Evolutionary conservation across 73 alveolate genomes (phyloP).

Genomic region (Tetrahymena borealis): DNA sequence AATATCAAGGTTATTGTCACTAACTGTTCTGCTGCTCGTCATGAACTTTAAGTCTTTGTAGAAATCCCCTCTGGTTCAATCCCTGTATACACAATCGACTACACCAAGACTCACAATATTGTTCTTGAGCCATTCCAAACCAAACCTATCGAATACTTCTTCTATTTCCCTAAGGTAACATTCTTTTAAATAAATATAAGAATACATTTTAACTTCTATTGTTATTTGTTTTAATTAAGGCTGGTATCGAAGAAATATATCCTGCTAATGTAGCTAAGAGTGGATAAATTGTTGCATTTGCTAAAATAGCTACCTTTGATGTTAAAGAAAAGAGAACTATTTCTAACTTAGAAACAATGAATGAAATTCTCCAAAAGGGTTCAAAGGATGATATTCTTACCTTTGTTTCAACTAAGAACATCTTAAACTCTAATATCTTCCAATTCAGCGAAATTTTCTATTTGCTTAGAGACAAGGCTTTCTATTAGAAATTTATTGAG

Average conservation of each 20-base stretch:
- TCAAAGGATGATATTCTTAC: conserved; percentile 52
- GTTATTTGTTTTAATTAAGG: not conserved
- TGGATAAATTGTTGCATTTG: conserved; percentile 69
- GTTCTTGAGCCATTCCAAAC: conserved; percentile 71
- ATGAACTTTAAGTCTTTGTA: conserved; percentile 63
- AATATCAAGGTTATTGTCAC: conserved; percentile 57
- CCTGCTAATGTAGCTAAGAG: conserved; percentile 76
- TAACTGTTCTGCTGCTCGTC: conserved; percentile 65
- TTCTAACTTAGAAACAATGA: conserved; percentile 49
- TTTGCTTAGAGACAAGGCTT: conserved; percentile 61
- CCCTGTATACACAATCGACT: conserved; percentile 57
- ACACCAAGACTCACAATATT: conserved; percentile 53
- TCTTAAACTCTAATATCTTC: conserved; percentile 47
- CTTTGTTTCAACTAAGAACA: conserved; percentile 52
- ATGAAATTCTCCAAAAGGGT: conserved; percentile 58
- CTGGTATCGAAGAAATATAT: conserved; percentile 18
- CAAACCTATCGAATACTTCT: conserved; percentile 48
- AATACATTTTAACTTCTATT: not conserved
- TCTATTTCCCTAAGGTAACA: conserved; percentile 91
- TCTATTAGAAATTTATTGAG: conserved; percentile 57
- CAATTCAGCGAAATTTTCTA: conserved; percentile 41
- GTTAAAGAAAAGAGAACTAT: conserved; percentile 43
- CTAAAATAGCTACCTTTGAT: conserved; percentile 39
- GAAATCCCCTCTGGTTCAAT: conserved; percentile 91
- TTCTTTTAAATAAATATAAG: conserved; percentile 21